Conservation (phyloP, 2,329 filamentous ascomycete species). For the Tolypocladium endophyticum region DNA sequence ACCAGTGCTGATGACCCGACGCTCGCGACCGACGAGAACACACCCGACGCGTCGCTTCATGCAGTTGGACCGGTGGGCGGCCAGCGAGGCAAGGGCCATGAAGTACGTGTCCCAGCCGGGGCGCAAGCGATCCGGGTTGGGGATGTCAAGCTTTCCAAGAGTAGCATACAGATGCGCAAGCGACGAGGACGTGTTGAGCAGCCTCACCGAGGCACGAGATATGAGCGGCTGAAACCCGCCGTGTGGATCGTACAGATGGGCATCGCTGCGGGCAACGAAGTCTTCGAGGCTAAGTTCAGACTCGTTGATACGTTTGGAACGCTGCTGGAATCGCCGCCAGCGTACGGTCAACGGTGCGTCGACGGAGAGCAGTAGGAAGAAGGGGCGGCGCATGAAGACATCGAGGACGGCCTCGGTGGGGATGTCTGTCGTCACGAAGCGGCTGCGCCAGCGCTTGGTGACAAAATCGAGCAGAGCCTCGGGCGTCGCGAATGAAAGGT, state of each 20-base stretch:
- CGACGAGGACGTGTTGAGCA: slow-evolving; percentile 74
- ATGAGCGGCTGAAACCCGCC: slow-evolving; percentile 66
- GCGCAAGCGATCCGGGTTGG: slow-evolving; percentile 67
- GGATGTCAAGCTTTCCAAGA: slow-evolving; percentile 64
- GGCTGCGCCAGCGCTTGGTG: slow-evolving; percentile 70
- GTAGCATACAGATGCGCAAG: slow-evolving; percentile 62
- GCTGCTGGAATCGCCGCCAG: slow-evolving; percentile 62
- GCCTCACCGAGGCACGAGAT: slow-evolving; percentile 68
- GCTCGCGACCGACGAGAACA: slow-evolving; percentile 71
- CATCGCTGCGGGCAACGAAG: slow-evolving; percentile 53
- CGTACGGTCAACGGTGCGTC: slow-evolving; percentile 80
- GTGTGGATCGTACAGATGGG: slow-evolving; percentile 59
- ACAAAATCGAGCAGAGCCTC: slow-evolving; percentile 72
- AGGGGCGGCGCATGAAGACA: slow-evolving; percentile 66
- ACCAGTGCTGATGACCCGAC: slow-evolving; percentile 83
- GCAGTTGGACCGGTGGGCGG: slow-evolving; percentile 85
- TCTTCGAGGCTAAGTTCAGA: slow-evolving; percentile 35
- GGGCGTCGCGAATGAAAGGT: slow-evolving; percentile 45
- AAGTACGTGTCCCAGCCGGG: slow-evolving; percentile 97
- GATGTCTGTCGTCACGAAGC: slow-evolving; percentile 81
- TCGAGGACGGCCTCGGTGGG: slow-evolving; percentile 64
- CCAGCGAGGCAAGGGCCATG: slow-evolving; percentile 90
- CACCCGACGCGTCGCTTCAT: slow-evolving; percentile 97
- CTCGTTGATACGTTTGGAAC: slow-evolving; percentile 10
- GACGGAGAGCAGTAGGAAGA: slow-evolving; percentile 86